phyloP scores from a whole-genome alignment of 78 protist genomes.

The Emiliania huxleyi region DNA sequence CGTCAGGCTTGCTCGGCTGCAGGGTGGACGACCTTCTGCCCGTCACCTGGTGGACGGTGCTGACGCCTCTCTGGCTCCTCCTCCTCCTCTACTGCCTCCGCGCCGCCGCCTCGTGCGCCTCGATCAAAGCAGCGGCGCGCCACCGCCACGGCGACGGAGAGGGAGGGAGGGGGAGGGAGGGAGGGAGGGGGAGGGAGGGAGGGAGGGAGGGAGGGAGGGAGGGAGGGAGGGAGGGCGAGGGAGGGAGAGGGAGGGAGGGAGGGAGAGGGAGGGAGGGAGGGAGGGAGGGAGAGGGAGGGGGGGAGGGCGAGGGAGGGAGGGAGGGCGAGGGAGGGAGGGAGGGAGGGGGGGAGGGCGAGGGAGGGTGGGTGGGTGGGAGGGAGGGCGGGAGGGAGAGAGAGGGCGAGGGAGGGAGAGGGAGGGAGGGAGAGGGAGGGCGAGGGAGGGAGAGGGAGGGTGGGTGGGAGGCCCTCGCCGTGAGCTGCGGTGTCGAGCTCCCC shows the following conservation, averaged over 20 bases:
- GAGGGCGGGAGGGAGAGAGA: not conserved
- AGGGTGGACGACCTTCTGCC: not conserved
- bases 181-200: slow-evolving; percentile 24
- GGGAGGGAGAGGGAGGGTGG: not conserved
- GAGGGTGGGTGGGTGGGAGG: not conserved
- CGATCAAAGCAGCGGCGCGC: not conserved
- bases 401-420: not conserved
- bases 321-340: not conserved
- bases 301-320: slow-evolving; percentile 10
- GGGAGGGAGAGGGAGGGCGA: not conserved
- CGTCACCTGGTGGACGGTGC: not conserved
- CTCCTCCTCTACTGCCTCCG: not conserved
- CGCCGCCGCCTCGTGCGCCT: not conserved
- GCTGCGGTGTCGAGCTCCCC: not conserved
- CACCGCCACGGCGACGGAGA: not conserved
- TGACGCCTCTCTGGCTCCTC: not conserved
- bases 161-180: slow-evolving; percentile 20
- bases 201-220: slow-evolving; percentile 16
- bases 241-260: slow-evolving; percentile 26
- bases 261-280: slow-evolving; percentile 18
- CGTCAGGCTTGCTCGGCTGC: not conserved
- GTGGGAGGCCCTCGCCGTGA: not conserved
- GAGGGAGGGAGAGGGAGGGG: slow-evolving; percentile 9
- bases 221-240: slow-evolving; percentile 27
- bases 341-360: not conserved